Base-by-base conservation (phyloP, 139 green algal species). In the Volvox africanus region DNA sequence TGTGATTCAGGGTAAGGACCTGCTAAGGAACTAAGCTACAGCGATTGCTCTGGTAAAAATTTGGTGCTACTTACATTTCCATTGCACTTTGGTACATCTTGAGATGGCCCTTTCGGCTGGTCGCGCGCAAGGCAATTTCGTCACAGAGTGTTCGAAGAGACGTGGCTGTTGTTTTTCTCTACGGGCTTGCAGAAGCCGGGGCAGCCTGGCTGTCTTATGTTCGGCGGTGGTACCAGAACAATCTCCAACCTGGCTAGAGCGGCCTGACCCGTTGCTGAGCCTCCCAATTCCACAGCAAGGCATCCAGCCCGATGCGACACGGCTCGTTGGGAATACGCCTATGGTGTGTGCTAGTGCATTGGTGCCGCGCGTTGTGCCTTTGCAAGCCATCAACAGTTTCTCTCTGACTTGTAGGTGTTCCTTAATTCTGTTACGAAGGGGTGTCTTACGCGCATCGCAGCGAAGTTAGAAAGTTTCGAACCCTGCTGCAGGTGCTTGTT, bases 401-500 rank as follows among this genome's bases (percentile, higher is more conserved):
- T 28, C 12, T 55, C n/a, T 67, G 6, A 28, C 26, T 13, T 6
- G 30, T 89, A 97, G 96, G 97, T 99, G 0, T 97, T 97, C 65
- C 88, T 99, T 13, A 99, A 99, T 91, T 96, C 95, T 32, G 95
- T 99, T 5, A 96, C 94, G 17, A 94, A 97, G 24, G 96, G 97
- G 30, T 97, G 95, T 80, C 91, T 94, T 26, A 98, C 96, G 0
- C 94, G 93, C 28, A 94, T 99, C 3, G 98, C 97, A 0, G 96
- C 92, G 73, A 99, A 99, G 94, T 92, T 99, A 61, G 98, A 99
- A 91, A 94, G 96, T 36, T 98, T 99, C 95, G 95, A 99, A 92
- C 98, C 98, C 0, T 99, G 97, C 92, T 93, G 88, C 86, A 97
- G 94, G 93, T 96, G 76, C 20, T 20, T 20, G 16, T 61, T 62